Evolutionary conservation across 352 stramenopile species (phyloP).

Genomic region (Aphanomyces astaci): DNA sequence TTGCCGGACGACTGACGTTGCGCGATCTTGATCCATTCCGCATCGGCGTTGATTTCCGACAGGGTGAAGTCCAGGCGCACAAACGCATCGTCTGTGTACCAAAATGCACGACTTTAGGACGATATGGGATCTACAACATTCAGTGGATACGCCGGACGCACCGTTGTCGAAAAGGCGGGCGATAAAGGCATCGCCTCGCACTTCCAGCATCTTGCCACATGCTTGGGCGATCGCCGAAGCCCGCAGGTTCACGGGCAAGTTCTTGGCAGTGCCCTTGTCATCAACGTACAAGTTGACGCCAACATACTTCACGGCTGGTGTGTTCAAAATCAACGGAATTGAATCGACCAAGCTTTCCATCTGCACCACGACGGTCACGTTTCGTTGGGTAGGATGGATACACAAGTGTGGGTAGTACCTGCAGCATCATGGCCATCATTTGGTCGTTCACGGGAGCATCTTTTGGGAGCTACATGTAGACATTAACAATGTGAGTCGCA

Average conservation of each 20-base stretch:
- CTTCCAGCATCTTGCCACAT: conserved; percentile 74
- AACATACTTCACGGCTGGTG: conserved; percentile 51
- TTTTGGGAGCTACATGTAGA: conserved; percentile 36
- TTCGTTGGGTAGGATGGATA: neutral
- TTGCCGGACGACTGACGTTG: conserved; percentile 38
- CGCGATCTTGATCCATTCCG: conserved; percentile 58
- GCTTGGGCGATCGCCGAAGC: conserved; percentile 73
- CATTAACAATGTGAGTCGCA: neutral
- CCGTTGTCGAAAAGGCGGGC: conserved; percentile 83
- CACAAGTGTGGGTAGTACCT: conserved; percentile 21
- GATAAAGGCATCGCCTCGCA: conserved; percentile 82
- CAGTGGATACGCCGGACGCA: conserved; percentile 24
- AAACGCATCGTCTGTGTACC: conserved; percentile 84
- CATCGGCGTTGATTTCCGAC: conserved; percentile 48
- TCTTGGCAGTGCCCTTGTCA: conserved; percentile 84
- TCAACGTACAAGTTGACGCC: conserved; percentile 87
- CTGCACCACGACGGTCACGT: conserved; percentile 23
- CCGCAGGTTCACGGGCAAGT: conserved; percentile 61
- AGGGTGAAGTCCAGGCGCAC: conserved; percentile 74
- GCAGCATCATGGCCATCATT: conserved; percentile 81
- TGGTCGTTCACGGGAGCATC: conserved; percentile 51
- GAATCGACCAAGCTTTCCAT: conserved; percentile 86
- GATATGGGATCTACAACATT: conserved; percentile 7
- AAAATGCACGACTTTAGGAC: too few relatives aligned
- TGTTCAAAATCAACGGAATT: conserved; percentile 80